Evolutionary conservation across 768 basidiomycete species (phyloP).

Genomic region (Kwoniella sp.): DNA sequence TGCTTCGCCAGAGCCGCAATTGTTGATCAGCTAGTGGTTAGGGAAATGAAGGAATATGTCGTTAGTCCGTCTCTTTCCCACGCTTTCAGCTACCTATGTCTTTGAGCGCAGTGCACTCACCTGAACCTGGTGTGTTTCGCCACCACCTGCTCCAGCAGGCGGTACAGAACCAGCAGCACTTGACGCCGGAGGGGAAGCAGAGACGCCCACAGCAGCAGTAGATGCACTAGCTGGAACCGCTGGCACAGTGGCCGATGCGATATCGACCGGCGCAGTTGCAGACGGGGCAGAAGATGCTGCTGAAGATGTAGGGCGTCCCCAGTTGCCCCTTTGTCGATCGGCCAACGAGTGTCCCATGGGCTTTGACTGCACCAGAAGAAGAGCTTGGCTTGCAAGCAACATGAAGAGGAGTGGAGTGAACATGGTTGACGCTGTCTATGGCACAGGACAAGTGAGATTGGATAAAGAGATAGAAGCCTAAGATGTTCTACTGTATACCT

Average conservation of each 20-base stretch:
- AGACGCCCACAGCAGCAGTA: not conserved
- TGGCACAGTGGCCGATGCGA: not conserved
- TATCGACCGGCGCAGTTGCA: not conserved
- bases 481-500: too few relatives aligned
- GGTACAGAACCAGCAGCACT: not conserved
- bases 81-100: not conserved
- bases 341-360: not conserved
- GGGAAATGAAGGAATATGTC: not conserved
- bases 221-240: not conserved
- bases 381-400: not conserved
- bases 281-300: not conserved
- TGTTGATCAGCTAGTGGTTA: constrained; percentile 37
- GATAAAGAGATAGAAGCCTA: too few relatives aligned
- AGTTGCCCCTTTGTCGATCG: not conserved
- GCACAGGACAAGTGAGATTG: too few relatives aligned
- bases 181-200: not conserved
- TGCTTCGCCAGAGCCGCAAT: constrained; percentile 25
- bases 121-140: not conserved
- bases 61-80: not conserved
- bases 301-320: not conserved
- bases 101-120: too few relatives aligned
- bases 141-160: not conserved
- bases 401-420: not conserved
- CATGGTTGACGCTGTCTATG: not conserved
- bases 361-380: not conserved